Percentiles rank a stretch among this genome's conserved stretches.
phyloP scores from a whole-genome alignment of 441 rosid species.

The Isatis lusitanica region DNA sequence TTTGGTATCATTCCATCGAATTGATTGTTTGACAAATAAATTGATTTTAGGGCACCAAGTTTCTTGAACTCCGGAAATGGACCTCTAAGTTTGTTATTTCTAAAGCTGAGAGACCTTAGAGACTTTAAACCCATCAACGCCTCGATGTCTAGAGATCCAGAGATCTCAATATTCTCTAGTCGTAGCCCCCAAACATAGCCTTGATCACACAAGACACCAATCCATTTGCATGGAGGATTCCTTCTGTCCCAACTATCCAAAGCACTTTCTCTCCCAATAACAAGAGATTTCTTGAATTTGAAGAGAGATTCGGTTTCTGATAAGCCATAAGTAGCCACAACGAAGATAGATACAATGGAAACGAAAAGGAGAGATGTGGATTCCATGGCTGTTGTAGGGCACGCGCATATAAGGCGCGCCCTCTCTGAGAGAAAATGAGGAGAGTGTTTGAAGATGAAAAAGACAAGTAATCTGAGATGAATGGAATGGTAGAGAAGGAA shows the following conservation, averaged over 20 bases:
- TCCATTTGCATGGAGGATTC: slow-evolving; percentile 54
- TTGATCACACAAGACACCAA: slow-evolving; percentile 51
- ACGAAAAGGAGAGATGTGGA: neutral
- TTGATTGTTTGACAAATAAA: slow-evolving; percentile 56
- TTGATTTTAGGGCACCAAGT: slow-evolving; percentile 48
- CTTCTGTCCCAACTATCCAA: slow-evolving; percentile 46
- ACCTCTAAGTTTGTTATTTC: slow-evolving; percentile 55
- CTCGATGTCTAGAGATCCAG: slow-evolving; percentile 50
- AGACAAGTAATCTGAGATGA: neutral
- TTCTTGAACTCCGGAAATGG: slow-evolving; percentile 53
- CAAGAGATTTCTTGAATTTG: slow-evolving; percentile 53
- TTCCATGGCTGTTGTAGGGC: slow-evolving; percentile 15
- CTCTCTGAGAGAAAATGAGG: slow-evolving; percentile 9
- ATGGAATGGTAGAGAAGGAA: slow-evolving; percentile 10
- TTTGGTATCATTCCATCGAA: slow-evolving; percentile 56
- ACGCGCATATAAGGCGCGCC: slow-evolving; percentile 35
- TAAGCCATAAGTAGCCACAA: slow-evolving; percentile 26
- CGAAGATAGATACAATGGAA: slow-evolving; percentile 17
- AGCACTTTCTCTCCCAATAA: slow-evolving; percentile 19
- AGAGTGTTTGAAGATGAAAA: slow-evolving; percentile 5
- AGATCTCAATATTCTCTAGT: slow-evolving; percentile 58
- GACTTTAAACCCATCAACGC: slow-evolving; percentile 37
- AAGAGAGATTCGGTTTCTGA: slow-evolving; percentile 53
- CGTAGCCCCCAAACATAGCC: slow-evolving; percentile 54
- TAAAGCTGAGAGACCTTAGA: slow-evolving; percentile 55